A percentile compares a stretch with the other conserved stretches of the same genome.
phyloP scores from a whole-genome alignment of 257 asterid genomes.

The Solanum neorickii region DNA sequence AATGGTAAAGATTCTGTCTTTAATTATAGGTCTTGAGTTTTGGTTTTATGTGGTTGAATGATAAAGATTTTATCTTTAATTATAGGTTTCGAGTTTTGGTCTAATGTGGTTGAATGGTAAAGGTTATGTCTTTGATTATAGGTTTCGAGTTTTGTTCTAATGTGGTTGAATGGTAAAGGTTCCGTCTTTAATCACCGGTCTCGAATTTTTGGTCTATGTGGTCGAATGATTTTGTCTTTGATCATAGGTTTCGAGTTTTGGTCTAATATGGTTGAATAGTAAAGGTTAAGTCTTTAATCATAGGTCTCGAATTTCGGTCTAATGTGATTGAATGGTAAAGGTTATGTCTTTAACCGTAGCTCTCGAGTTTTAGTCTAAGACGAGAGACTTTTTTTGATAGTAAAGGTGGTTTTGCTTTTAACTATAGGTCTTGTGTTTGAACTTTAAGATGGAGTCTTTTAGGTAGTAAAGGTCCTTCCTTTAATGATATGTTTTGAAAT shows the following conservation, averaged over 20 bases:
- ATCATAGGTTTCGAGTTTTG: too few relatives aligned
- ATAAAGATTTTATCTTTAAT: accelerated
- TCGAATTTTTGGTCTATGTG: neutral
- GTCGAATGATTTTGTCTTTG: neutral
- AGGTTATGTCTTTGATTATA: neutral
- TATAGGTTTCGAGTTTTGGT: neutral
- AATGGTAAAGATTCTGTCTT: neutral
- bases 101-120: neutral
- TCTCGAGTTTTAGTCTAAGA: too few relatives aligned
- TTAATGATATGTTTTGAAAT: neutral
- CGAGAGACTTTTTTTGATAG: neutral
- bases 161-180: neutral
- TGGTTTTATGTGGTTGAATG: too few relatives aligned
- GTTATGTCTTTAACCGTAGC: neutral
- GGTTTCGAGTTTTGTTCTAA: too few relatives aligned
- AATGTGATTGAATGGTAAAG: neutral
- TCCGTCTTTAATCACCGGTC: accelerated
- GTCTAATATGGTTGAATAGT: too few relatives aligned
- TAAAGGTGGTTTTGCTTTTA: neutral
- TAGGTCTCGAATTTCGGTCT: neutral
- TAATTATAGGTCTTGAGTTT: too few relatives aligned
- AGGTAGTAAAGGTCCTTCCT: neutral
- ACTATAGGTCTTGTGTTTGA: neutral
- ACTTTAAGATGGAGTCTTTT: neutral
- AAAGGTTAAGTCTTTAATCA: too few relatives aligned